Base-by-base conservation (phyloP, 2,329 filamentous ascomycete species). In the Ophiostoma sp. region DNA sequence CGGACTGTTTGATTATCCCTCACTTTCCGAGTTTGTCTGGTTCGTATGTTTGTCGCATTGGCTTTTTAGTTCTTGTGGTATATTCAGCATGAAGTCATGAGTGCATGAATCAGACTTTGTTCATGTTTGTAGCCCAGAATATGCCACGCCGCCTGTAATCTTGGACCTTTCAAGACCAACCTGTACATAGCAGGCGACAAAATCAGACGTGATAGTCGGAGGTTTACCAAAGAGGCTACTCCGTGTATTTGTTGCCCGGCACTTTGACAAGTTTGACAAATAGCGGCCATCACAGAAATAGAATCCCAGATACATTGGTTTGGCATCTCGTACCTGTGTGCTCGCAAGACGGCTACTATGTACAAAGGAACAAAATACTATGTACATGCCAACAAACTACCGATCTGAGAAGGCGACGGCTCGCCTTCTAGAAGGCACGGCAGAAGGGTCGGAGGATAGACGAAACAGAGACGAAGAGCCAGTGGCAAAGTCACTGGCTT, bases 361-460 rank as follows among this genome's bases (percentile, higher is more conserved):
- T 20, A 17, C 15, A n/a, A 20, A 15, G 20, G 44, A 15, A 6
- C 44, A 17, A n/a, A 48, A 48, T 8, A 8, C 44, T n/a, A 20
- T 31, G 3, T 31, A 48, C 13, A 20, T 20, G 17, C 15, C 44
- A n/a, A 52, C 15, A 48, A 20, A 48, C 20, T 20, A n/a, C 44
- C 44, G 20, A 7, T 20, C 20, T 5, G 11, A 57, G 52, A 31
- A 8, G 11, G 23, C 23, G 52, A 57, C 52, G 52, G 52, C 52
- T 27, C 11, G 62, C n/a, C 62, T 65, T 65, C 62, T 65, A 65
- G 62, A 65, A 65, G 20, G 20, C n/a, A 7, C n/a, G 11, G 35
- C 13, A 39, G 20, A 33, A 48, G 44, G 17, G 44, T 8, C 44
- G 44, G 44, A 7, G 17, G 44, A 20, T 48, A 48, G 17, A 20